A percentile compares a stretch with the other conserved stretches of the same genome.
phyloP scores from a whole-genome alignment of 768 basidiomycete genomes.

The Hypholoma sublateritium region DNA sequence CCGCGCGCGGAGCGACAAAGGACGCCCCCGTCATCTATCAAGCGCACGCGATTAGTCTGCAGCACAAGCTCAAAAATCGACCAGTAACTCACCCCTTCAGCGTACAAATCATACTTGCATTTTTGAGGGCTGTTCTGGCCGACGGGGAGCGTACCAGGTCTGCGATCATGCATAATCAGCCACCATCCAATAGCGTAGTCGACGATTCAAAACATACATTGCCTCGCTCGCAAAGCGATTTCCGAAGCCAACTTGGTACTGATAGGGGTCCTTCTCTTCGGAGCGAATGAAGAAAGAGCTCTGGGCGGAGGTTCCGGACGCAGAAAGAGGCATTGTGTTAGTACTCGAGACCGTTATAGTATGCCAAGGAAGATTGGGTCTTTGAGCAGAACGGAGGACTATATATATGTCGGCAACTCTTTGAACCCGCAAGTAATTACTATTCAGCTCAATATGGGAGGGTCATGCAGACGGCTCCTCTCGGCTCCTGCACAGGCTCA shows the following conservation, averaged over 20 bases:
- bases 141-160: slow-evolving; percentile 54
- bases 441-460: no score
- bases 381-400: not conserved
- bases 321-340: slow-evolving; percentile 22
- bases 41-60: not conserved
- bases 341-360: not conserved
- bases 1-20: slow-evolving; percentile 55
- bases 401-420: slow-evolving; percentile 6
- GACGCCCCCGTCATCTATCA: slow-evolving; percentile 60
- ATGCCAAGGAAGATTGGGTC: not conserved
- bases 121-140: slow-evolving; percentile 66
- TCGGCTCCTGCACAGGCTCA: no score
- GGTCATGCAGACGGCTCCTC: no score
- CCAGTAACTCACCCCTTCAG: slow-evolving; percentile 46
- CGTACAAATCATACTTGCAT: slow-evolving; percentile 61
- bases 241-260: slow-evolving; percentile 59
- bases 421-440: no score
- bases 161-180: slow-evolving; percentile 16
- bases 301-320: slow-evolving; percentile 40
- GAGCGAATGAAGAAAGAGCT: slow-evolving; percentile 35
- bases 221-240: slow-evolving; percentile 58
- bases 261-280: slow-evolving; percentile 49
- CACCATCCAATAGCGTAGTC: not conserved
- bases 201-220: slow-evolving; percentile 35
- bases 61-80: not conserved